Base-by-base conservation (phyloP, 768 basidiomycete genomes). In the Leccinum subgranulosum region DNA sequence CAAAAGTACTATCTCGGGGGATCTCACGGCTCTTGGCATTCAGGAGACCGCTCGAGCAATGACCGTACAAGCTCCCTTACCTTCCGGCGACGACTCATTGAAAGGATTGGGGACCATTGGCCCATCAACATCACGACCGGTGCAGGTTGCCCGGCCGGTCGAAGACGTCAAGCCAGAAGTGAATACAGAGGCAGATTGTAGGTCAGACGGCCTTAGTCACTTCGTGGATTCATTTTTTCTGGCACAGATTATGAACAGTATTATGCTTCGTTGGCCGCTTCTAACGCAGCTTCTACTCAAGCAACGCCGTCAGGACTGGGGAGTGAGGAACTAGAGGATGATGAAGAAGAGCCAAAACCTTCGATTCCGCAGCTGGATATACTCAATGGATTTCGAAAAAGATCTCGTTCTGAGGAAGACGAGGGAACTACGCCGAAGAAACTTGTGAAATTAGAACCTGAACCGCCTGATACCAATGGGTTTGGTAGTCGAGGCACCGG, bases 1-100 rank as follows among this genome's bases (percentile, higher is more conserved):
- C 64, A 90, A 92, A 73, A 95, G 93, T 68, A 99, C 97, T 3
- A 93, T 99, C 59, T 87, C 93, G 4, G 94, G 94, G 9, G 90
- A 95, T 63, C 76, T 94, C 59, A 97, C 96, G 1, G 88, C 92
- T 21, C 78, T 95, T 41, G 93, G 94, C 19, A 81, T 90, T 56
- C 83, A 85, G 64, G 89, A 91, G 69, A 83, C 71, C 60, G 84
- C 82, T n/a, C 76, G 86, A 56, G 73, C 79, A 25, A 80, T 81
- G 53, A 66, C 69, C 12, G 74, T 64, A 41, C 68, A 67, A n/a
- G 49, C 58, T 45, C 58, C 56, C 56, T 55, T 78, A 28, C 75
- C 74, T 57, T 82, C 83, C 33, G 88, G 87, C 64, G 90, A 92
- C 65, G 87, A 90, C 58, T 84, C 87, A 45, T 67, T 91, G 68